A percentile compares a stretch with the other conserved stretches of the same genome.
Conservation (phyloP, 148 eudicot species). For the Rhododendron williamsianum region DNA sequence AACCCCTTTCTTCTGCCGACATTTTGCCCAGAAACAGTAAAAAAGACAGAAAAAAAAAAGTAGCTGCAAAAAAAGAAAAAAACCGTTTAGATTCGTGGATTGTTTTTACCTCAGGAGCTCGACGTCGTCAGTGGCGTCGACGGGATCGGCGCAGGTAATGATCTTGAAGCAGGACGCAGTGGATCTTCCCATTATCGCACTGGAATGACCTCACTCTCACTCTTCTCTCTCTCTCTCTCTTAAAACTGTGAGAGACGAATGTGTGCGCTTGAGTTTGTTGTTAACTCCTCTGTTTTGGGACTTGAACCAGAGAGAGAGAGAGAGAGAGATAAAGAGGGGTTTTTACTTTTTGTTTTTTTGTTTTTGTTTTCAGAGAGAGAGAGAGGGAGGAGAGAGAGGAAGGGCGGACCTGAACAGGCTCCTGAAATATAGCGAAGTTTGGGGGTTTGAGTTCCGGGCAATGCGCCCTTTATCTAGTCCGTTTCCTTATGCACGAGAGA, state of each 20-base stretch:
- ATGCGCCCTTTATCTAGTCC: neutral
- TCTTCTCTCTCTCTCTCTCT: conserved; percentile 4
- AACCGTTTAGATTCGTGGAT: neutral
- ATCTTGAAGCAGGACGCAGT: conserved; percentile 67
- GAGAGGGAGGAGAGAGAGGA: neutral
- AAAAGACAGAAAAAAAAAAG: neutral
- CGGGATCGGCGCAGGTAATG: conserved; percentile 62
- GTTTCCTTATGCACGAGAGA: neutral
- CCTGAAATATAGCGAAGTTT: conserved; percentile 23
- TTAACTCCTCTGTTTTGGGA: conserved; percentile 14
- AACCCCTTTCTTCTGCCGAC: conserved; percentile 8
- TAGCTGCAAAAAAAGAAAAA: too few species aligned
- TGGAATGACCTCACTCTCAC: neutral
- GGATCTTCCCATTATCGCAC: conserved; percentile 30
- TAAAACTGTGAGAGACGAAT: neutral
- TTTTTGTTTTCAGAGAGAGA: neutral
- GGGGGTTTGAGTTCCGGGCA: conserved; percentile 13
- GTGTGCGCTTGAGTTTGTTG: neutral
- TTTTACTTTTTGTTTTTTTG: neutral
- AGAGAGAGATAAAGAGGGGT: neutral
- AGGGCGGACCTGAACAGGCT: conserved; percentile 20
- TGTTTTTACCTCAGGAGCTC: conserved; percentile 44
- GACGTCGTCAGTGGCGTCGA: conserved; percentile 39
- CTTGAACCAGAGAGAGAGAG: conserved; percentile 11
- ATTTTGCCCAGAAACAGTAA: neutral